Conservation (phyloP, 768 basidiomycete genomes). For the Leccinum disarticulatum region DNA sequence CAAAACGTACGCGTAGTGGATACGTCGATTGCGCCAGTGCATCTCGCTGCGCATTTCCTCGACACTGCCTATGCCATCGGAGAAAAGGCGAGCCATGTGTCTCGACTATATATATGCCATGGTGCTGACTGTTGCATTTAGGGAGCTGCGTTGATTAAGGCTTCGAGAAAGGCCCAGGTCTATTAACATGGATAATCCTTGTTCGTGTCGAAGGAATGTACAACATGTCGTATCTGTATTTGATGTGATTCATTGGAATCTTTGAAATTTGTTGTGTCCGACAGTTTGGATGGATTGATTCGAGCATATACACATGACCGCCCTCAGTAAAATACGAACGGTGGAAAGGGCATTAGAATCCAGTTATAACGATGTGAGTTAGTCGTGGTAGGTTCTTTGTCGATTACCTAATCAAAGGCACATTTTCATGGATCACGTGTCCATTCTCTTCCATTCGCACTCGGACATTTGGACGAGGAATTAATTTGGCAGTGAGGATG, state of each 20-base stretch:
- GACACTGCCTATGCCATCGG: slow-evolving; percentile 22
- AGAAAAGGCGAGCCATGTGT: slow-evolving; percentile 9
- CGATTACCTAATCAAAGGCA: background rate
- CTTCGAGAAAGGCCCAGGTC: background rate
- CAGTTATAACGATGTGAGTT: too few species aligned
- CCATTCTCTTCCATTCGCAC: background rate
- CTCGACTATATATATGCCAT: background rate
- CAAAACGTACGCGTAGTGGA: slow-evolving; percentile 19
- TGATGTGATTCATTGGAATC: background rate
- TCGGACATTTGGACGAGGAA: background rate
- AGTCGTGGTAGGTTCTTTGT: too few species aligned
- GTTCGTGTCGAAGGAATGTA: background rate
- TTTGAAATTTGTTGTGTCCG: background rate
- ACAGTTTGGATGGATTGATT: background rate
- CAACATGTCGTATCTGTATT: background rate
- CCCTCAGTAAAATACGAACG: background rate
- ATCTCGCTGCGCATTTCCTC: slow-evolving; percentile 14
- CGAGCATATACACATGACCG: background rate
- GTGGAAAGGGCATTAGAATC: too few species aligned
- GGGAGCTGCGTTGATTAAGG: slow-evolving; percentile 16
- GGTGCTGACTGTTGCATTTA: slow-evolving; percentile 1
- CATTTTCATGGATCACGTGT: background rate
- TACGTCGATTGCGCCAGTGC: slow-evolving; percentile 16
- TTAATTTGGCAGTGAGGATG: slow-evolving; percentile 44
- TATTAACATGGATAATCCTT: background rate